These are phyloP conservation scores for Pyrenophora tritici-repentis DNA, from an alignment of 2,329 filamentous ascomycete genomes.

Conservation along the genomic window DNA sequence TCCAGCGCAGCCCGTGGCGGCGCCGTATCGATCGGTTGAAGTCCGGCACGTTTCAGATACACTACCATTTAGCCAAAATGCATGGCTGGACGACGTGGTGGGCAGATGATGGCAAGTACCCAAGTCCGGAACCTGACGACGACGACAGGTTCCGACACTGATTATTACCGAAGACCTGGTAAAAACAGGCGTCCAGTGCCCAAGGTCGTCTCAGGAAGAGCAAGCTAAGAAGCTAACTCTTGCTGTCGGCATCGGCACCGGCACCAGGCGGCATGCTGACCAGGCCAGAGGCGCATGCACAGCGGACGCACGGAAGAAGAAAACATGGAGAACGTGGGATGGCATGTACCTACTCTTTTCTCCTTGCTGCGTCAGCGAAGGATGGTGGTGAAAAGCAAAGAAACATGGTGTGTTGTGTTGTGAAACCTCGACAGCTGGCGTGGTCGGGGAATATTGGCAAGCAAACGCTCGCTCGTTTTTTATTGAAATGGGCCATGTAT, in stretches of 20 bases:
- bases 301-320: background rate
- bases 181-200: constrained; percentile 2
- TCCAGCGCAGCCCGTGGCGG: background rate
- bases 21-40: constrained; percentile 10
- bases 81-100: constrained; percentile 1
- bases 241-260: constrained; percentile 9
- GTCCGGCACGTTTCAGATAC: constrained; percentile 15
- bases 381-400: constrained; percentile 7
- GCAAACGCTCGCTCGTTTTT: no score
- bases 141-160: background rate
- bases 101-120: background rate
- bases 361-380: background rate
- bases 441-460: background rate
- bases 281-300: background rate
- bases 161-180: constrained; percentile 13
- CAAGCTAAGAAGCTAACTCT: background rate
- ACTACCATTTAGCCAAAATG: constrained; percentile 16
- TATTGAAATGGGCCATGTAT: no score
- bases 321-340: constrained; percentile 8
- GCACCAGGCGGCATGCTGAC: background rate
- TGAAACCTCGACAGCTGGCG: background rate
- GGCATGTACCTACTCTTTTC: background rate
- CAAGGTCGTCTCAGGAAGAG: background rate
- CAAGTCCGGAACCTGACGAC: background rate
- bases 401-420: background rate